Conservation (phyloP, 1,139 yeast species). For the Magnusiomyces suaveolens region DNA sequence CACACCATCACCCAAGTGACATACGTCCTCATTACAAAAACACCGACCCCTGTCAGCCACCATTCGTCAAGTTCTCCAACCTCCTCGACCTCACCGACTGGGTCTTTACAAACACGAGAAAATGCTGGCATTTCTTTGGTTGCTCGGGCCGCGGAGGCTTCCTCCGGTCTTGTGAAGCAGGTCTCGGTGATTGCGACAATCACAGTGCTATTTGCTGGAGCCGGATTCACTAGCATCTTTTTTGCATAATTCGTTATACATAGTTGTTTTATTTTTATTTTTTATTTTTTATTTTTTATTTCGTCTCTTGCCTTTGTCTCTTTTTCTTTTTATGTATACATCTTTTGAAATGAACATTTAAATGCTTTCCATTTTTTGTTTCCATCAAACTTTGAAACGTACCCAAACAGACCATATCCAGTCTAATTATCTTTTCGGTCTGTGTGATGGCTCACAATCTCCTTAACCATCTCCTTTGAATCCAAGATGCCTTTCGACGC, state of each 20-base stretch:
- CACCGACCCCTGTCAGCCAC: slow-evolving; percentile 14
- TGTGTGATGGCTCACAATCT: background rate
- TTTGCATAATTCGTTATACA: background rate
- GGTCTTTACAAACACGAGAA: slow-evolving; percentile 16
- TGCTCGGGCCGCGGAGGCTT: background rate
- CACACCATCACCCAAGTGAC: slow-evolving; percentile 3
- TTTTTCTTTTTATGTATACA: background rate
- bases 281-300: background rate
- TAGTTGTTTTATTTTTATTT: background rate
- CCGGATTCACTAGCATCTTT: background rate
- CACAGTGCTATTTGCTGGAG: background rate
- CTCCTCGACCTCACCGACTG: slow-evolving; percentile 7
- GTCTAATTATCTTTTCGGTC: background rate
- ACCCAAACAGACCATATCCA: background rate
- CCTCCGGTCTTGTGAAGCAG: background rate
- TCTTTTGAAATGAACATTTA: background rate
- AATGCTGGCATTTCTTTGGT: slow-evolving; percentile 31
- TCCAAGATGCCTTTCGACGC: slow-evolving; percentile 12
- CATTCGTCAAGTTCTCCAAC: slow-evolving; percentile 21
- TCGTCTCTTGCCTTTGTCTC: background rate
- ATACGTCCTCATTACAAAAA: background rate
- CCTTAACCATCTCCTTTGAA: slow-evolving; percentile 3
- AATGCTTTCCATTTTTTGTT: no score
- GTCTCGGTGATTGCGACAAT: background rate
- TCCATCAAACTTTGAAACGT: no score